phyloP scores from a whole-genome alignment of 805 yeast species.

The Ogataea pini region DNA sequence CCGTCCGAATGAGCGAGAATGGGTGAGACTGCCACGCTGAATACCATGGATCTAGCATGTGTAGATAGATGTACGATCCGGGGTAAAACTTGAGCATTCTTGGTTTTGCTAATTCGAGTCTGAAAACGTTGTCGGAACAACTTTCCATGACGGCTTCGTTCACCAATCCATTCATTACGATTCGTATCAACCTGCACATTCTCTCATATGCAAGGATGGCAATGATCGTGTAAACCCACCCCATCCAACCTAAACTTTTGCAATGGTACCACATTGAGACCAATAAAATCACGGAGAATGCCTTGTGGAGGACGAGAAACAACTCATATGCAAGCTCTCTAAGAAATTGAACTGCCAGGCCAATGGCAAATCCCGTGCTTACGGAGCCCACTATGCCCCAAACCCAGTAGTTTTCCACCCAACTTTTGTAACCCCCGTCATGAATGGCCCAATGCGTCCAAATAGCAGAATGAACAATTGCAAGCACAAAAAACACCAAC shows the following conservation, averaged over 20 bases:
- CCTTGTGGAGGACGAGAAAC: conserved; percentile 42
- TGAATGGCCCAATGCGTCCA: conserved; percentile 50
- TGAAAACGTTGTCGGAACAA: conserved; percentile 17
- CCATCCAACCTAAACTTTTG: conserved; percentile 42
- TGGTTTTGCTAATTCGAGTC: conserved; percentile 25
- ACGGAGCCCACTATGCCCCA: conserved; percentile 35
- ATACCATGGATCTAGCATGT: conserved; percentile 48
- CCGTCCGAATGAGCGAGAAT: conserved; percentile 52
- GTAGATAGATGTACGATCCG: conserved; percentile 55
- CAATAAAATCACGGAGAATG: conserved; percentile 40
- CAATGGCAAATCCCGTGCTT: conserved; percentile 17
- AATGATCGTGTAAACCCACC: conserved; percentile 42
- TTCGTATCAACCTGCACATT: conserved; percentile 36
- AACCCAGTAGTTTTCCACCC: conserved; percentile 50
- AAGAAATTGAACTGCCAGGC: conserved; percentile 26
- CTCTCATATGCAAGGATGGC: conserved; percentile 45
- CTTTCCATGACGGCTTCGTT: conserved; percentile 18
- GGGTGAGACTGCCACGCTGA: conserved; percentile 71
- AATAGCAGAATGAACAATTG: conserved; percentile 56
- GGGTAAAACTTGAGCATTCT: conserved; percentile 37
- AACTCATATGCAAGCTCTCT: conserved; percentile 42
- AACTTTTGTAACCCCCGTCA: conserved; percentile 41
- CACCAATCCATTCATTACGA: conserved; percentile 30
- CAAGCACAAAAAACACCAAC: conserved; percentile 48
- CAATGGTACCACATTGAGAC: conserved; percentile 44